phyloP scores from a whole-genome alignment of 23 red algal species.

The Chondrus crispus region DNA sequence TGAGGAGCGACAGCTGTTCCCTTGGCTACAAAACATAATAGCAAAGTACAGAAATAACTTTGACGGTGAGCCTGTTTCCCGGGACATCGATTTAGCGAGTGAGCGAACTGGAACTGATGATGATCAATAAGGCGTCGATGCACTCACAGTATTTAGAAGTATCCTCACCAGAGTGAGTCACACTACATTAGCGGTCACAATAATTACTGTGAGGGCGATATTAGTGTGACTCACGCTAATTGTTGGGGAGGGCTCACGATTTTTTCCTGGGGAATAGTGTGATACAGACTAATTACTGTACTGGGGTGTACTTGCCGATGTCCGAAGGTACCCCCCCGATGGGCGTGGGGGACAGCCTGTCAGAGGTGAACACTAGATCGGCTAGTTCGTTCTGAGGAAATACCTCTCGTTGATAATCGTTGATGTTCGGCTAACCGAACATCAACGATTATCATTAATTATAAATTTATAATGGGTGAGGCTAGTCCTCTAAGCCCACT shows the following conservation, averaged over 20 bases:
- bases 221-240: neutral
- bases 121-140: neutral
- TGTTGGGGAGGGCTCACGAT: neutral
- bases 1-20: neutral
- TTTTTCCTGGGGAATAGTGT: neutral
- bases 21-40: neutral
- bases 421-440: too few species aligned
- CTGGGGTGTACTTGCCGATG: too few species aligned
- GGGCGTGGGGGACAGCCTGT: too few species aligned
- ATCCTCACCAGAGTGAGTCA: neutral
- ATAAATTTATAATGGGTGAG: too few species aligned
- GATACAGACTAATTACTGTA: neutral
- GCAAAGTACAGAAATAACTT: neutral
- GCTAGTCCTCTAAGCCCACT: too few species aligned
- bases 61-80: neutral
- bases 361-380: too few species aligned
- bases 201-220: neutral
- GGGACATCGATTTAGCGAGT: too few species aligned
- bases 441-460: too few species aligned
- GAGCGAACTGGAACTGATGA: neutral
- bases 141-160: neutral
- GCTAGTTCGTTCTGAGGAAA: too few species aligned
- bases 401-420: too few species aligned
- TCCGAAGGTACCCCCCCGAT: too few species aligned
- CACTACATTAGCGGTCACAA: neutral